These are phyloP conservation scores for Paxillus involutus DNA, from an alignment of 768 basidiomycete species.

Conservation along the genomic window DNA sequence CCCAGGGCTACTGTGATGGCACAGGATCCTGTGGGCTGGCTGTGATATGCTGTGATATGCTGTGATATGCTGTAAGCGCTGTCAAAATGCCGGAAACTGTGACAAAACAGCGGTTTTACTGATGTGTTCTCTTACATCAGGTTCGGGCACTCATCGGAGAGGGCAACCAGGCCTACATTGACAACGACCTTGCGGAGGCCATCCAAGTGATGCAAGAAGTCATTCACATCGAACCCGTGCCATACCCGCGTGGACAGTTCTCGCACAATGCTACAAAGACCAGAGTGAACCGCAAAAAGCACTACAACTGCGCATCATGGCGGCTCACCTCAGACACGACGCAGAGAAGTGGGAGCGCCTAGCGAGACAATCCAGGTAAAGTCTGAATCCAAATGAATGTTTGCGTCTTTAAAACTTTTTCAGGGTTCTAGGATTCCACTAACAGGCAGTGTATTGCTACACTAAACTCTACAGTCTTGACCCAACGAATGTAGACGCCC, in stretches of 20 bases:
- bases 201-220: slow-evolving; percentile 87
- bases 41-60: no score
- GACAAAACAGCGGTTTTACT: no score
- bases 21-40: no score
- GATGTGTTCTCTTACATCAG: slow-evolving; percentile 63
- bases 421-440: slow-evolving; percentile 66
- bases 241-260: slow-evolving; percentile 79
- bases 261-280: slow-evolving; percentile 83
- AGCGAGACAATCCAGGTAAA: slow-evolving; percentile 70
- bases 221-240: slow-evolving; percentile 92
- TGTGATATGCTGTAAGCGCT: no score
- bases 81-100: no score
- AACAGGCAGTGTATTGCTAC: slow-evolving; percentile 92
- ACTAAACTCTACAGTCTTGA: slow-evolving; percentile 78
- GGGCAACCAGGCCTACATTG: slow-evolving; percentile 85
- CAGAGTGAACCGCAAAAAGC: slow-evolving; percentile 66
- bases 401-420: slow-evolving; percentile 65
- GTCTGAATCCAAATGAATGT: slow-evolving; percentile 40
- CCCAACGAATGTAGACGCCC: slow-evolving; percentile 77
- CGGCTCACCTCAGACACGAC: slow-evolving; percentile 82
- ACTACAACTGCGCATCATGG: slow-evolving; percentile 84
- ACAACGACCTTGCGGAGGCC: slow-evolving; percentile 62
- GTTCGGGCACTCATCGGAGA: slow-evolving; percentile 76
- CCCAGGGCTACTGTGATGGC: no score
- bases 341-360: slow-evolving; percentile 87